Evolutionary conservation across 805 yeast genomes (phyloP).

Genomic region (Jamesozyma hellenica): DNA sequence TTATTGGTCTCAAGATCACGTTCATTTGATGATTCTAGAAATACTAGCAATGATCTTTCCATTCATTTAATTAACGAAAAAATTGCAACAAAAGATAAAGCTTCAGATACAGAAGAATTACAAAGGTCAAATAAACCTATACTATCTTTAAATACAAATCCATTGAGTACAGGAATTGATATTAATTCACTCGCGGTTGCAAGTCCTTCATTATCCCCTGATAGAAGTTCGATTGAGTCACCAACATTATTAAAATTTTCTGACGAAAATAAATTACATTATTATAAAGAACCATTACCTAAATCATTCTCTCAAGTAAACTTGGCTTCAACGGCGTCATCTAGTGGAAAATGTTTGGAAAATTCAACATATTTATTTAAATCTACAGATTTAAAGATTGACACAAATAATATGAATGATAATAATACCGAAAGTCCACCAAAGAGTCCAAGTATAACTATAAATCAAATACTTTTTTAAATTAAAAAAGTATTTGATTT

Average conservation of each 20-base stretch:
- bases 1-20: constrained; percentile 20
- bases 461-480: constrained; percentile 7
- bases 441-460: constrained; percentile 14
- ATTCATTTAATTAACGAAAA: not conserved
- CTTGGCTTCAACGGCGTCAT: not conserved
- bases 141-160: constrained; percentile 22
- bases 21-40: constrained; percentile 3
- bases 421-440: constrained; percentile 5
- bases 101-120: not conserved
- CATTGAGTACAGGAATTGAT: constrained; percentile 15
- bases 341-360: not conserved
- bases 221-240: constrained; percentile 16
- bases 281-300: constrained; percentile 27
- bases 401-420: not conserved
- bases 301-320: constrained; percentile 4
- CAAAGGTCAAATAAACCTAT: constrained; percentile 13
- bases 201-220: constrained; percentile 27
- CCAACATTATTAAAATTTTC: constrained; percentile 25
- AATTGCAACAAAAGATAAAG: not conserved
- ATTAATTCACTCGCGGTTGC: constrained; percentile 14
- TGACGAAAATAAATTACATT: constrained; percentile 16
- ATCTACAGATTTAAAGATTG: constrained; percentile 1
- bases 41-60: not conserved
- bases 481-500: not conserved
- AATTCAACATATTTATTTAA: not conserved